These are phyloP conservation scores for Macrolepiota dolichaula DNA, from an alignment of 768 basidiomycete species.

Conservation along the genomic window DNA sequence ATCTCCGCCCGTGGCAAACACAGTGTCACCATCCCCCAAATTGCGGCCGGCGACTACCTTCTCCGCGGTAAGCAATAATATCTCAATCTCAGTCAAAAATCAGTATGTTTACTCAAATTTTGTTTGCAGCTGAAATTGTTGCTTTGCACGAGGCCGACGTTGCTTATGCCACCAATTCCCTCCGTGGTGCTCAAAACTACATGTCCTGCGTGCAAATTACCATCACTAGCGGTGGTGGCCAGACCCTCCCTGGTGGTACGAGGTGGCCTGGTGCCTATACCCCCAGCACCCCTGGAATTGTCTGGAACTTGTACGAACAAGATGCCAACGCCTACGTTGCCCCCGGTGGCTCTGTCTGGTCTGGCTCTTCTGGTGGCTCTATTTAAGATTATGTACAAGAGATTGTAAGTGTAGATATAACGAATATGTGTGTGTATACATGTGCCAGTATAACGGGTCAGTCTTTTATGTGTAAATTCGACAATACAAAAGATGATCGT, in stretches of 20 bases:
- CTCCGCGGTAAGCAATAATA: conserved; percentile 24
- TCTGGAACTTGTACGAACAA: conserved; percentile 27
- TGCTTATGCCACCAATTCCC: conserved; percentile 23
- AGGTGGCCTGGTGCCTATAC: conserved; percentile 29
- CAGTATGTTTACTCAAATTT: conserved; percentile 22
- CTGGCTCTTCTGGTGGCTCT: conserved; percentile 24
- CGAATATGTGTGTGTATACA: no score
- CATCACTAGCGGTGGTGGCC: conserved; percentile 29
- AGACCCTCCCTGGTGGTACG: conserved; percentile 24
- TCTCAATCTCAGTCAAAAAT: not conserved
- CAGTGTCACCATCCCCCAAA: conserved; percentile 28
- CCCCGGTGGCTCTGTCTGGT: conserved; percentile 31
- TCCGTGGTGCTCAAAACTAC: conserved; percentile 46
- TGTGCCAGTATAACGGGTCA: no score
- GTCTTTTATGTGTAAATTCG: no score
- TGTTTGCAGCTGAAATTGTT: conserved; percentile 30
- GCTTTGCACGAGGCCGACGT: conserved; percentile 31
- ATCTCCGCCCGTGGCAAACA: conserved; percentile 28
- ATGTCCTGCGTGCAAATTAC: conserved; percentile 46
- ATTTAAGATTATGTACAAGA: no score
- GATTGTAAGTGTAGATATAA: no score
- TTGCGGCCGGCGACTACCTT: conserved; percentile 32
- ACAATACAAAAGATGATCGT: no score
- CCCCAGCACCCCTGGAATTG: conserved; percentile 29
- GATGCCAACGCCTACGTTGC: conserved; percentile 23